Conservation (phyloP, 371 early-diverging fungal species). For the Nematocida minor region DNA sequence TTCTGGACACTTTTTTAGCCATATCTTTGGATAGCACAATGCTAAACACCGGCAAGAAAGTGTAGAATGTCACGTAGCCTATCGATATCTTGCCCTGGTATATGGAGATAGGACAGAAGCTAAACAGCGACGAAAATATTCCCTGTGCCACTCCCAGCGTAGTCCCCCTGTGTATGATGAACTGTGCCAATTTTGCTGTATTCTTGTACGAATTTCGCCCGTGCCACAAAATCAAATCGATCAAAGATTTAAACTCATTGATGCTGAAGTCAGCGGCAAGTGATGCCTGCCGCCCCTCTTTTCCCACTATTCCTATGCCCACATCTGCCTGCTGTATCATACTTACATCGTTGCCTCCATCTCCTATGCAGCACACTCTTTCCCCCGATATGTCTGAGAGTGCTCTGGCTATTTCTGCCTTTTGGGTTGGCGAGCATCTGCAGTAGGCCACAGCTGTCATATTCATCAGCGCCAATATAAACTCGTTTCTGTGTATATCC, state of each 20-base stretch:
- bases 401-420: constrained; percentile 83
- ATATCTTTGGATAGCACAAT: constrained; percentile 84
- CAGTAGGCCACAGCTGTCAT: constrained; percentile 85
- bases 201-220: constrained; percentile 83
- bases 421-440: constrained; percentile 95
- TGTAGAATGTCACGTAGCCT: constrained; percentile 85
- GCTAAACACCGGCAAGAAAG: constrained; percentile 91
- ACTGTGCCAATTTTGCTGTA: constrained; percentile 85
- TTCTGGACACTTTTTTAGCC: constrained; percentile 75
- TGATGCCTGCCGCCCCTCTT: constrained; percentile 89
- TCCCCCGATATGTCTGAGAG: constrained; percentile 73
- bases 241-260: constrained; percentile 76
- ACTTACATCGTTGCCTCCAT: constrained; percentile 77
- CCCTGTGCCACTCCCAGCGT: constrained; percentile 95
- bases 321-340: constrained; percentile 94
- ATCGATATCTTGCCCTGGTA: constrained; percentile 75
- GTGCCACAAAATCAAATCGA: constrained; percentile 58
- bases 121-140: constrained; percentile 90
- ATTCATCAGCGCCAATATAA: constrained; percentile 72
- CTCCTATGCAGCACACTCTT: constrained; percentile 81
- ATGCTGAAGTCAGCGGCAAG: constrained; percentile 88
- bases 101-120: constrained; percentile 89
- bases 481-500: constrained; percentile 72
- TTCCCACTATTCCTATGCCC: constrained; percentile 84
- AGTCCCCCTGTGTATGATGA: constrained; percentile 95